phyloP scores from a whole-genome alignment of 2,329 filamentous ascomycete species.

The Stagonosporopsis tanaceti region DNA sequence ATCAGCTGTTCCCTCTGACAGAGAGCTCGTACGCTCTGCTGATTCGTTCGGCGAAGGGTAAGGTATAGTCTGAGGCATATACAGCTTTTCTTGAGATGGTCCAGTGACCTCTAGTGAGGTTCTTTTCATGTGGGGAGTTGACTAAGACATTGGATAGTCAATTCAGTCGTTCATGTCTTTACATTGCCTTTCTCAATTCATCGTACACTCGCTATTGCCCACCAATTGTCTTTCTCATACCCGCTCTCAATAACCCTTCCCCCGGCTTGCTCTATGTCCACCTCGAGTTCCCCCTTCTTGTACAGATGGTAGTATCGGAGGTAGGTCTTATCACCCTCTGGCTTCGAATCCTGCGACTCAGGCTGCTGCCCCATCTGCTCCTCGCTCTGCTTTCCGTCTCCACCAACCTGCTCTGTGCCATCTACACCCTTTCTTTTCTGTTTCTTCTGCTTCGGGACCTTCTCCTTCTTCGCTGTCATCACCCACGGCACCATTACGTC shows the following conservation, averaged over 20 bases:
- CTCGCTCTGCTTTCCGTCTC: slow-evolving; percentile 22
- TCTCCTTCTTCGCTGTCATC: slow-evolving; percentile 58
- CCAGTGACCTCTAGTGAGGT: not conserved
- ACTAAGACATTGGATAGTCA: not conserved
- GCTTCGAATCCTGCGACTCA: slow-evolving; percentile 20
- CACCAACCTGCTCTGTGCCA: slow-evolving; percentile 1
- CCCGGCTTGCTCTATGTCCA: slow-evolving; percentile 76
- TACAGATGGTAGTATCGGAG: slow-evolving; percentile 97
- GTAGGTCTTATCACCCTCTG: slow-evolving; percentile 65
- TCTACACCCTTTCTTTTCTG: slow-evolving; percentile 17
- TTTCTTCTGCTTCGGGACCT: slow-evolving; percentile 30
- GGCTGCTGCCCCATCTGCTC: slow-evolving; percentile 10
- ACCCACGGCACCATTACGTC: slow-evolving; percentile 98
- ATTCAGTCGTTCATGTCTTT: not conserved
- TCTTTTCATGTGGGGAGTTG: not conserved
- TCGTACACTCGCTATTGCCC: slow-evolving; percentile 69
- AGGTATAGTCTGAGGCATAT: not conserved
- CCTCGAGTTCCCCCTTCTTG: slow-evolving; percentile 82
- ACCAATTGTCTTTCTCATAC: slow-evolving; percentile 99
- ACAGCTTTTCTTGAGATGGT: not conserved
- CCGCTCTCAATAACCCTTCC: slow-evolving; percentile 79
- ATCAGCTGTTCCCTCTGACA: slow-evolving; percentile 75
- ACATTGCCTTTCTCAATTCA: not conserved
- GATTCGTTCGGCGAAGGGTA: slow-evolving; percentile 18
- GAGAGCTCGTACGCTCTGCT: slow-evolving; percentile 64